These are phyloP conservation scores for Cyberlindnera euphorbiae DNA, from an alignment of 805 yeast genomes.

Conservation along the genomic window DNA sequence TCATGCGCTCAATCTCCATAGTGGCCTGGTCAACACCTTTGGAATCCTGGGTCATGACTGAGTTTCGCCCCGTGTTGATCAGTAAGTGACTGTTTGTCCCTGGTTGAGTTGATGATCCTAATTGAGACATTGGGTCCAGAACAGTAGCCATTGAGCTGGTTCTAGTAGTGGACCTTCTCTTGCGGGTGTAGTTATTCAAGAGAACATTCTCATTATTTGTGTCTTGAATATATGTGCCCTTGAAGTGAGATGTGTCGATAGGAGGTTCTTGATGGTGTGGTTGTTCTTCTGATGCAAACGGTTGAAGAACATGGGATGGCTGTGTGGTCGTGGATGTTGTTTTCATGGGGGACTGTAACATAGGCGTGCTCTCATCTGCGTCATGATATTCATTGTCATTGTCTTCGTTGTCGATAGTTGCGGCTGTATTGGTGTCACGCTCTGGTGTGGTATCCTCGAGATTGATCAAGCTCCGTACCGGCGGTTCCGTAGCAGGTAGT, in stretches of 20 bases:
- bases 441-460: too few relatives aligned
- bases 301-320: not conserved
- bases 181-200: conserved; percentile 28
- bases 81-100: not conserved
- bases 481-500: too few relatives aligned
- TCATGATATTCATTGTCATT: not conserved
- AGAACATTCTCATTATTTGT: conserved; percentile 29
- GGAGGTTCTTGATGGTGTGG: not conserved
- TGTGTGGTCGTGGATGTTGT: not conserved
- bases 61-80: conserved; percentile 6
- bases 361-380: not conserved
- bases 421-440: not conserved
- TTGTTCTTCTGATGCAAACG: not conserved
- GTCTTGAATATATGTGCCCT: conserved; percentile 33
- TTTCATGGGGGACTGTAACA: not conserved
- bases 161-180: conserved; percentile 17
- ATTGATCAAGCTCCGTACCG: too few relatives aligned
- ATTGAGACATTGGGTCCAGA: conserved; percentile 4
- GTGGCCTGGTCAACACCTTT: conserved; percentile 34
- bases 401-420: not conserved
- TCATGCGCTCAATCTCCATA: conserved; percentile 45
- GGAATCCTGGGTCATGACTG: conserved; percentile 20
- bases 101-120: not conserved
- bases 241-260: conserved; percentile 11
- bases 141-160: conserved; percentile 5